phyloP scores from a whole-genome alignment of 148 eudicot species.

The Amaranthus hypochondriacus region DNA sequence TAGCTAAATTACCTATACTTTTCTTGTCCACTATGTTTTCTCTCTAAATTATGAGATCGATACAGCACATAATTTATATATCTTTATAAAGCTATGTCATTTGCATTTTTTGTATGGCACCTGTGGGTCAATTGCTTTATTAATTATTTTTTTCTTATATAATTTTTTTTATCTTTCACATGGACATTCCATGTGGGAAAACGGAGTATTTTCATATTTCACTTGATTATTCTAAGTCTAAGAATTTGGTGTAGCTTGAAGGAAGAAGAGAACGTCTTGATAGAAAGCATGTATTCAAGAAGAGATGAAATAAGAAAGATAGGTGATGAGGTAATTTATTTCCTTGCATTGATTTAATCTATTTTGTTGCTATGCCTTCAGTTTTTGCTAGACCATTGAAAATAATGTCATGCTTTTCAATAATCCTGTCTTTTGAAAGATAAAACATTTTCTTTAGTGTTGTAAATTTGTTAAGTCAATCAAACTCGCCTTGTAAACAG shows the following conservation, averaged over 20 bases:
- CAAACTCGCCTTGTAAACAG: too few relatives aligned
- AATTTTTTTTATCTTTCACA: neutral
- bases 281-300: constrained; percentile 24
- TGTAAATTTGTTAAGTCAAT: too few relatives aligned
- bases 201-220: neutral
- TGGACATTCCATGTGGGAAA: neutral
- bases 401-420: neutral
- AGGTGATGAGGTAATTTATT: constrained; percentile 43
- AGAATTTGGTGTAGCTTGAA: constrained; percentile 47
- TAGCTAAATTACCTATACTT: neutral
- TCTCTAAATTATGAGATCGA: neutral
- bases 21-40: neutral
- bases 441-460: neutral
- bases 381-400: neutral
- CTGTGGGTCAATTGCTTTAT: neutral
- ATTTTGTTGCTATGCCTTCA: neutral
- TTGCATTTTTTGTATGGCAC: neutral
- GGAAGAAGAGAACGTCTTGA: constrained; percentile 50
- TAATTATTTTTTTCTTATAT: neutral
- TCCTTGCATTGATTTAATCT: neutral
- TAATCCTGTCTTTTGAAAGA: neutral
- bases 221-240: neutral
- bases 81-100: neutral
- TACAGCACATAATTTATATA: neutral
- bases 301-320: constrained; percentile 45